These are phyloP conservation scores for Xerocomus potaroensis DNA, from an alignment of 768 basidiomycete genomes.

Conservation along the genomic window DNA sequence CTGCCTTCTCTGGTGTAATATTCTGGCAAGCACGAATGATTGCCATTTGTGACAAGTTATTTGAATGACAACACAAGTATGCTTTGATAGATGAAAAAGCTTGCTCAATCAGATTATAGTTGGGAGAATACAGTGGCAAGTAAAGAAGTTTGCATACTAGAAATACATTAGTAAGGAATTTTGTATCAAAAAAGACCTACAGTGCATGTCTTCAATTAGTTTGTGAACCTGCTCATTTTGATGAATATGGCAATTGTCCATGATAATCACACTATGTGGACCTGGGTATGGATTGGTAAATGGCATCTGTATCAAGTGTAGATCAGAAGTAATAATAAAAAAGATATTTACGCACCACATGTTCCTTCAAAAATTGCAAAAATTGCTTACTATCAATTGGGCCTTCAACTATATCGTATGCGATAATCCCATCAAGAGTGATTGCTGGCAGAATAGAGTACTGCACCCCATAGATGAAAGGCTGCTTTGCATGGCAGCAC, in stretches of 20 bases:
- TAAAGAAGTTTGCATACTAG: slow-evolving; percentile 24
- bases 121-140: slow-evolving; percentile 17
- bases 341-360: background rate
- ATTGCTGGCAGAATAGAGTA: background rate
- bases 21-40: slow-evolving; percentile 1
- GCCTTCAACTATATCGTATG: background rate
- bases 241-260: background rate
- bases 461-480: background rate
- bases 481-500: background rate
- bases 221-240: background rate
- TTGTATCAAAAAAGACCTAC: background rate
- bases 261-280: background rate
- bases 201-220: background rate
- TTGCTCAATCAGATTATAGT: slow-evolving; percentile 32
- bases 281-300: background rate
- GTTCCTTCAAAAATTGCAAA: background rate
- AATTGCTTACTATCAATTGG: background rate
- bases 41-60: background rate
- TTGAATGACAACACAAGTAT: background rate
- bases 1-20: slow-evolving; percentile 1
- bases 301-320: background rate
- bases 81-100: background rate
- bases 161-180: background rate
- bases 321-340: background rate
- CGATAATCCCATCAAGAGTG: background rate